Percentiles rank a stretch among this genome's conserved stretches.
phyloP scores from a whole-genome alignment of 2,329 filamentous ascomycete species.

The Microsporum audouinii region DNA sequence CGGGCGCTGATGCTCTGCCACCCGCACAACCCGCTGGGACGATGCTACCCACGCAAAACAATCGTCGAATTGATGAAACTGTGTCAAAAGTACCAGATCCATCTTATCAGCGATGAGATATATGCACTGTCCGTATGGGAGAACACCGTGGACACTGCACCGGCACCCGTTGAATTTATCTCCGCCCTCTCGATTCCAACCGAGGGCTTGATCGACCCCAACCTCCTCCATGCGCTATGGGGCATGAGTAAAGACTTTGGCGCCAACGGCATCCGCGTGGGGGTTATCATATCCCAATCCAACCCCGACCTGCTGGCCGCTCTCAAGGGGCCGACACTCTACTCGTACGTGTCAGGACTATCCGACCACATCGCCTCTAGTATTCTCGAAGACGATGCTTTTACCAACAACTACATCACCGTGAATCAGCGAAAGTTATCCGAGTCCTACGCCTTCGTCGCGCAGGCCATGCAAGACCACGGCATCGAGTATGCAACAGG shows the following conservation, averaged over 20 bases:
- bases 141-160: conserved; percentile 40
- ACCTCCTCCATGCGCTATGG: conserved; percentile 42
- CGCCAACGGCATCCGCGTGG: conserved; percentile 45
- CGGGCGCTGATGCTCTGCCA: conserved; percentile 35
- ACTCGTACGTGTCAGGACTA: conserved; percentile 39
- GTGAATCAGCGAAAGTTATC: conserved; percentile 35
- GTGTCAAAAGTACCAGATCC: conserved; percentile 41
- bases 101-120: conserved; percentile 49
- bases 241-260: conserved; percentile 44
- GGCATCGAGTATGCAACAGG: conserved; percentile 39
- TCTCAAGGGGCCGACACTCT: conserved; percentile 32
- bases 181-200: conserved; percentile 38
- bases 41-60: conserved; percentile 36
- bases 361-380: conserved; percentile 33
- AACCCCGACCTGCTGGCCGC: conserved; percentile 33
- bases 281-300: conserved; percentile 19
- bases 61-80: conserved; percentile 37
- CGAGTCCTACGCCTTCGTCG: conserved; percentile 31
- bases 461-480: conserved; percentile 28
- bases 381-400: conserved; percentile 36
- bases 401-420: conserved; percentile 35
- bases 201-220: conserved; percentile 37
- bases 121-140: conserved; percentile 32
- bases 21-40: conserved; percentile 38
- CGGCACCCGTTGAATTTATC: conserved; percentile 29